phyloP scores from a whole-genome alignment of 345 rosid species.

The Ricinus communis region DNA sequence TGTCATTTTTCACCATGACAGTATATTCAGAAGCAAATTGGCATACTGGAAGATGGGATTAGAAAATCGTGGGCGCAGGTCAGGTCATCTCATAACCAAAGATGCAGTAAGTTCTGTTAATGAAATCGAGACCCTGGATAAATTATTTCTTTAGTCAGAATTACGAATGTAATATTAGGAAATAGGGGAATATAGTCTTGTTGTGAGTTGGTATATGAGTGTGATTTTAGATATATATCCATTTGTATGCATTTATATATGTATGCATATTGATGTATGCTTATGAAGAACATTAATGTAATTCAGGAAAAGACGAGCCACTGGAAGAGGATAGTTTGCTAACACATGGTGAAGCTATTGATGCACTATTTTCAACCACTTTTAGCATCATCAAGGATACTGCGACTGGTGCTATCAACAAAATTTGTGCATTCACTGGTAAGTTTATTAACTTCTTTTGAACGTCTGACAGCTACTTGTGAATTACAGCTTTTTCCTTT shows the following conservation, averaged over 20 bases:
- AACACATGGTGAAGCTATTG: constrained; percentile 62
- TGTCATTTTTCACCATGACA: constrained; percentile 35
- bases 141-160: constrained; percentile 1
- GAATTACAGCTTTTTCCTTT: constrained; percentile 5
- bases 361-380: constrained; percentile 81
- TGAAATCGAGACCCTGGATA: constrained; percentile 7
- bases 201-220: background rate
- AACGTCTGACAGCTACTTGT: background rate
- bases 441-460: constrained; percentile 28
- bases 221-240: background rate
- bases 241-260: too few species aligned
- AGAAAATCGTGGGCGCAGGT: constrained; percentile 70
- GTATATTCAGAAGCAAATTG: constrained; percentile 77
- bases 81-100: constrained; percentile 37
- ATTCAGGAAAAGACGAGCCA: constrained; percentile 40
- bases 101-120: constrained; percentile 34
- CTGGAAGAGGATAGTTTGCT: constrained; percentile 48
- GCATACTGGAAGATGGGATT: constrained; percentile 68
- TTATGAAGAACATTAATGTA: background rate
- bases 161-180: too few species aligned
- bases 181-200: background rate
- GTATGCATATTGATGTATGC: background rate
- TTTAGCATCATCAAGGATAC: constrained; percentile 69
- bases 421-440: constrained; percentile 71
- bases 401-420: constrained; percentile 49